These are phyloP conservation scores for Bruguiera sexangula DNA, from an alignment of 345 rosid species.

Conservation along the genomic window DNA sequence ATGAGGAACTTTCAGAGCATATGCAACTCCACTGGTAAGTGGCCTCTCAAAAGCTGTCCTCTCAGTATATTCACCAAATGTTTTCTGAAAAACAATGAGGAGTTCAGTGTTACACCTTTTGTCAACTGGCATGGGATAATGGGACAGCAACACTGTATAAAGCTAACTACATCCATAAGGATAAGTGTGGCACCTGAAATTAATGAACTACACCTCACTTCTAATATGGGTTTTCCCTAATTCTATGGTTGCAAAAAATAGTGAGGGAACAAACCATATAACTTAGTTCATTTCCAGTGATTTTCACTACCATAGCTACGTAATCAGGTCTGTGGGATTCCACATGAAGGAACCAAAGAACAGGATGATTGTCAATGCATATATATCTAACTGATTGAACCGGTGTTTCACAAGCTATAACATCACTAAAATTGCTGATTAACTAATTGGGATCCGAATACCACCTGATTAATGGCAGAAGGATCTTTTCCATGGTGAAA, in stretches of 20 bases:
- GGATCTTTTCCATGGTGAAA: slow-evolving; percentile 94
- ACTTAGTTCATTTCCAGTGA: too few relatives aligned
- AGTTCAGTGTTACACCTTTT: slow-evolving; percentile 2
- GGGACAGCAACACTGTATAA: neutral
- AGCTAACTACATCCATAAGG: neutral
- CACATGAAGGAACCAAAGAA: neutral
- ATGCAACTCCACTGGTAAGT: slow-evolving; percentile 97
- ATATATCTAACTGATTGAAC: slow-evolving; percentile 1
- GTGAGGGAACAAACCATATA: neutral
- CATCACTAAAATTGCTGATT: neutral
- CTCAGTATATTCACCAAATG: slow-evolving; percentile 86
- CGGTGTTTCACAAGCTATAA: neutral
- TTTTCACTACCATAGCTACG: too few relatives aligned
- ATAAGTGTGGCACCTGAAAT: neutral
- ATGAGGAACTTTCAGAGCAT: slow-evolving; percentile 89
- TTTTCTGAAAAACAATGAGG: slow-evolving; percentile 50
- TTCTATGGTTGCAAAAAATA: neutral
- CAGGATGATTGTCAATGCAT: neutral
- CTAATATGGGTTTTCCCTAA: neutral
- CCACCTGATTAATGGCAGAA: slow-evolving; percentile 92
- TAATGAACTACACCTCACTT: neutral
- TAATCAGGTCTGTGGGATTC: neutral
- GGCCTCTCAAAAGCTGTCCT: slow-evolving; percentile 97
- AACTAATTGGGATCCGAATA: slow-evolving; percentile 12
- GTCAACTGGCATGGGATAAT: neutral